Base-by-base conservation (phyloP, 805 yeast genomes). In the Kuraishia capsulata region DNA sequence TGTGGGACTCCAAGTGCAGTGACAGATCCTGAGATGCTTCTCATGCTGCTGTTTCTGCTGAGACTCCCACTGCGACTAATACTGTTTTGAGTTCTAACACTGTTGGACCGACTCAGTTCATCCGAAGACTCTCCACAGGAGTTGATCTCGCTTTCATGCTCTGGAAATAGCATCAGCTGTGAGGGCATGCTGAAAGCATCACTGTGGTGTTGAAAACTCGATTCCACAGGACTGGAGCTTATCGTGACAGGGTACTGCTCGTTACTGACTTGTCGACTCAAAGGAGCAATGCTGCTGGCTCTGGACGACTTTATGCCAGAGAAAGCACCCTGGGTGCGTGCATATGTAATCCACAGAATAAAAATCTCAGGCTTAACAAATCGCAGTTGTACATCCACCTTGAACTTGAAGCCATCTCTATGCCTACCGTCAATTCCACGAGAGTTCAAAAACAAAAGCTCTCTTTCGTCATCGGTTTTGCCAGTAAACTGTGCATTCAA, bases 281-380 rank as follows among this genome's bases (percentile, higher is more conserved):
- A 23, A 20, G 28, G 6, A 28, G 31, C 17, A 6, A 28, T 6
- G 14, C 14, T 8, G 17, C 31, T 28, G 17, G 31, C 14, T 13
- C 31, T 28, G 31, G 31, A 28, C 11, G 26, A 24, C 14, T 28
- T 9, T 6, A 28, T 6, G 6, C 31, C 31, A 5, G 31, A 28
- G 31, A 6, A 13, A 8, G 13, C 8, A 6, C 14, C 31, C 31
- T 42, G 16, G 28, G 58, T 52, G 49, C 90, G 76, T 1, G 90
- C 80, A 53, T 84, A 88, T 0, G 96, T 86, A 9, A 90, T 71
- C 97, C 97, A 90, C 17, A 89, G 57, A 3, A 85, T 77, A 38
- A 71, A 69, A 5, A 78, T 65, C 16, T 73, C 77, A 11, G 64
- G 51, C 17, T 74, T 69, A 23, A 84, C 65, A 3, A 85, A 84